Conservation (phyloP, 257 asterid genomes). For the Thymus mandschuricus region DNA sequence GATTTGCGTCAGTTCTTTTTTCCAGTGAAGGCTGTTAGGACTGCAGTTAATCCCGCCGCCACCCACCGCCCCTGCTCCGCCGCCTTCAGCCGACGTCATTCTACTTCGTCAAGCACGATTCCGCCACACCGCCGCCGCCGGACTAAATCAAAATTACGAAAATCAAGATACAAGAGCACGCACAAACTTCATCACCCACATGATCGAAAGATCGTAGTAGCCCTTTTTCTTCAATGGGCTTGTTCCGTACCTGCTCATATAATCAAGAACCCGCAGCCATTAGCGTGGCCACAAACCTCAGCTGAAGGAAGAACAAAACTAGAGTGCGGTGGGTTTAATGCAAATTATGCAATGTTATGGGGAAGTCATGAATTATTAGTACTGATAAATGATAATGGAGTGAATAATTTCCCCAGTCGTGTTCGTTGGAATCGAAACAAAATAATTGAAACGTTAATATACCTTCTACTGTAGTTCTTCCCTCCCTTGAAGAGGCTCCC, state of each 20-base stretch:
- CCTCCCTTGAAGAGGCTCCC: slow-evolving; percentile 26
- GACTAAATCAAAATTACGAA: neutral
- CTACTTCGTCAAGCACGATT: neutral
- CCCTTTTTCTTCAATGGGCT: neutral
- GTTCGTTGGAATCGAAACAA: slow-evolving; percentile 30
- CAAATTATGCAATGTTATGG: neutral
- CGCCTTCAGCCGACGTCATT: slow-evolving; percentile 31
- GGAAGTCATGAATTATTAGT: neutral
- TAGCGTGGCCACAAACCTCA: neutral
- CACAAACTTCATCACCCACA: neutral
- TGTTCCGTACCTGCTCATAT: neutral
- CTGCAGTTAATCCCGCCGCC: slow-evolving; percentile 46
- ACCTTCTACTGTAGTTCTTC: neutral
- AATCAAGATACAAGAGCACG: slow-evolving; percentile 1
- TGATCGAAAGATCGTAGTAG: neutral
- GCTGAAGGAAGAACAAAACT: neutral
- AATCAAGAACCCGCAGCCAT: neutral
- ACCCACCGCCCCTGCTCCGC: slow-evolving; percentile 25
- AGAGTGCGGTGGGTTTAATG: slow-evolving; percentile 10
- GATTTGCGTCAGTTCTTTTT: slow-evolving; percentile 82
- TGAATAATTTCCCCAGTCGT: neutral
- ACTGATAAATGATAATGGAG: neutral
- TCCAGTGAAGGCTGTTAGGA: slow-evolving; percentile 77
- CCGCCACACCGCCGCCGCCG: neutral
- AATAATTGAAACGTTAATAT: slow-evolving; percentile 24